Conservation (phyloP, 257 asterid genomes). For the Solanum paucissectum region DNA sequence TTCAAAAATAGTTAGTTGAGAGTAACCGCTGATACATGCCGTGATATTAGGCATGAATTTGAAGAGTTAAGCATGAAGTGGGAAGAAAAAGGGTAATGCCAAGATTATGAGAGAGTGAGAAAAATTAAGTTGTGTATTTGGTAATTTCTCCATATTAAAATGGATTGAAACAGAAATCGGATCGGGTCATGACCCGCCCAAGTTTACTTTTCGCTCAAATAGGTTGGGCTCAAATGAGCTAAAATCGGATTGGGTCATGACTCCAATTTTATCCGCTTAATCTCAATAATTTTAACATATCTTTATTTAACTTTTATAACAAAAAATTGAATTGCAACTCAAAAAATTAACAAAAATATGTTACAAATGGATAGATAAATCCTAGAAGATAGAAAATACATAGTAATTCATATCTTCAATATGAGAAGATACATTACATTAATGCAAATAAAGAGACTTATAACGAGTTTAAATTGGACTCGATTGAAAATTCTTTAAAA, state of each 20-base stretch:
- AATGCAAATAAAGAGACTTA: not conserved
- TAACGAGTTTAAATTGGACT: too few species aligned
- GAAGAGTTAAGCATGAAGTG: too few species aligned
- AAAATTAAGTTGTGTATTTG: not conserved
- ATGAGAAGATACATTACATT: not conserved
- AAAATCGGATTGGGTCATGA: not conserved
- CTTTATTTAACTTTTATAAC: not conserved
- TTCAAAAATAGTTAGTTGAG: too few species aligned
- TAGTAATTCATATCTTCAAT: not conserved
- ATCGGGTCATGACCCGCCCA: not conserved
- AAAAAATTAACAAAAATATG: too few species aligned
- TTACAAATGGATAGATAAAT: too few species aligned
- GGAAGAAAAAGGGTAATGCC: too few species aligned
- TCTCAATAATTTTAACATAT: not conserved
- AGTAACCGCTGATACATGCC: too few species aligned
- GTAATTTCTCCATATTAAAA: not conserved
- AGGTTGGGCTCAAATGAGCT: not conserved
- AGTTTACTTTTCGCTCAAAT: not conserved
- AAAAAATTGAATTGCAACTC: too few species aligned
- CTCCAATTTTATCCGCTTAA: not conserved
- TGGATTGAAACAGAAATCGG: not conserved
- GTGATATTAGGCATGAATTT: too few species aligned
- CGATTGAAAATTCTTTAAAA: too few species aligned
- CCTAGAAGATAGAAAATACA: not conserved
- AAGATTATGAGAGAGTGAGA: not conserved